phyloP scores from a whole-genome alignment of 1,284 basidiomycete genomes.

The Papiliotrema terrestris region DNA sequence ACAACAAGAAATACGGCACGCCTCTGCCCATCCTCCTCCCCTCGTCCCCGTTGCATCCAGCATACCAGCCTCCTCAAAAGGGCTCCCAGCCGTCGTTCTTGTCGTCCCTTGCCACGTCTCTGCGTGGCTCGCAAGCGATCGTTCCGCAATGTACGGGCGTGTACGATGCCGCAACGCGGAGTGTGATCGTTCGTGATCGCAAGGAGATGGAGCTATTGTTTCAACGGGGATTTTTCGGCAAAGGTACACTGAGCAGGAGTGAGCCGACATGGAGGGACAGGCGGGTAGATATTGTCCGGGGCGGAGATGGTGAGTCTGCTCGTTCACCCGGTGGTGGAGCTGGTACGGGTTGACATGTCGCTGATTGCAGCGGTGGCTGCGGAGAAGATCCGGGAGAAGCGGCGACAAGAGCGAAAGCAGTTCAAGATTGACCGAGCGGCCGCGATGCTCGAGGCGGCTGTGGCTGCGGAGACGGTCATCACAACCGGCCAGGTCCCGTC shows the following conservation, averaged over 20 bases:
- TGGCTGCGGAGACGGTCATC: slow-evolving; percentile 47
- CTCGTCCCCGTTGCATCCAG: slow-evolving; percentile 27
- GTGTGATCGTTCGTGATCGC: slow-evolving; percentile 70
- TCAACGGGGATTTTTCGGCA: slow-evolving; percentile 93
- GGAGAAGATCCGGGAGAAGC: slow-evolving; percentile 80
- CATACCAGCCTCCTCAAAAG: slow-evolving; percentile 2
- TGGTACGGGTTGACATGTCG: not conserved
- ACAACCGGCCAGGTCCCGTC: slow-evolving; percentile 16
- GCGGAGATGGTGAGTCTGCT: slow-evolving; percentile 42
- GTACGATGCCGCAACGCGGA: slow-evolving; percentile 68
- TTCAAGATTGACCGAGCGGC: slow-evolving; percentile 78
- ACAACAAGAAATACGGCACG: slow-evolving; percentile 40
- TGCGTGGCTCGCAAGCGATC: not conserved
- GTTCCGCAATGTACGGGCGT: slow-evolving; percentile 53
- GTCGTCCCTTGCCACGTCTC: not conserved
- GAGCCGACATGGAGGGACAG: slow-evolving; percentile 89
- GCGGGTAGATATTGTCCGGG: slow-evolving; percentile 61
- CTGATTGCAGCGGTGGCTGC: slow-evolving; percentile 33
- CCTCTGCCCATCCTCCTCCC: slow-evolving; percentile 45
- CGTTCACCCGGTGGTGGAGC: not conserved
- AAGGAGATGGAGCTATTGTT: slow-evolving; percentile 70
- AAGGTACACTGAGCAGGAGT: slow-evolving; percentile 86
- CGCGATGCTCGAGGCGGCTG: slow-evolving; percentile 47
- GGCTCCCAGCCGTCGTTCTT: slow-evolving; percentile 11
- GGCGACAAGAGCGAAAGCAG: slow-evolving; percentile 76